Evolutionary conservation across 257 asterid genomes (phyloP).

Genomic region (Rhazya stricta): DNA sequence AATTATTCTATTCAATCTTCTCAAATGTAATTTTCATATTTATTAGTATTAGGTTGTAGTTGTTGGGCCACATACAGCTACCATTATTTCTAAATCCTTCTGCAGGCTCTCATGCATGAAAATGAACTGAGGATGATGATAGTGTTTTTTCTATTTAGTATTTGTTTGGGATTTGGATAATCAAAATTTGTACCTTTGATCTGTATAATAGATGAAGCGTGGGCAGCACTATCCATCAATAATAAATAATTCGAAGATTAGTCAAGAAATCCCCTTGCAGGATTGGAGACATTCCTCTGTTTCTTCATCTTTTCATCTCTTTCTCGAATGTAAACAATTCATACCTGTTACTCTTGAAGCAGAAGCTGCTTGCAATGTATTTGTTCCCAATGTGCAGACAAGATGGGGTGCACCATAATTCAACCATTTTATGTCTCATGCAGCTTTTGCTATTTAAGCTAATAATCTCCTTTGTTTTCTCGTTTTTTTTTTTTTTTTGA

Average conservation of each 20-base stretch:
- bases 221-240: background rate
- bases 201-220: background rate
- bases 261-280: background rate
- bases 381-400: slow-evolving; percentile 1
- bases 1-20: no score
- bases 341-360: background rate
- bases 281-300: background rate
- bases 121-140: background rate
- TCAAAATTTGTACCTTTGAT: background rate
- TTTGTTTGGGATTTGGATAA: background rate
- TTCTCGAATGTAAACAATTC: background rate
- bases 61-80: background rate
- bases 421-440: background rate
- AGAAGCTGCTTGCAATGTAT: background rate
- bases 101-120: background rate
- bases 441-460: no score
- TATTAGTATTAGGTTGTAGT: background rate
- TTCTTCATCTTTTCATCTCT: background rate
- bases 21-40: background rate
- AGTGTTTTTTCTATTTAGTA: no score
- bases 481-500: no score
- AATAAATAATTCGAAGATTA: background rate
- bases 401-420: background rate
- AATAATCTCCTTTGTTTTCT: no score
- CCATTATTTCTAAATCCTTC: background rate